Base-by-base conservation (phyloP, 495 filamentous ascomycete species). In the Penicillium steckii region DNA sequence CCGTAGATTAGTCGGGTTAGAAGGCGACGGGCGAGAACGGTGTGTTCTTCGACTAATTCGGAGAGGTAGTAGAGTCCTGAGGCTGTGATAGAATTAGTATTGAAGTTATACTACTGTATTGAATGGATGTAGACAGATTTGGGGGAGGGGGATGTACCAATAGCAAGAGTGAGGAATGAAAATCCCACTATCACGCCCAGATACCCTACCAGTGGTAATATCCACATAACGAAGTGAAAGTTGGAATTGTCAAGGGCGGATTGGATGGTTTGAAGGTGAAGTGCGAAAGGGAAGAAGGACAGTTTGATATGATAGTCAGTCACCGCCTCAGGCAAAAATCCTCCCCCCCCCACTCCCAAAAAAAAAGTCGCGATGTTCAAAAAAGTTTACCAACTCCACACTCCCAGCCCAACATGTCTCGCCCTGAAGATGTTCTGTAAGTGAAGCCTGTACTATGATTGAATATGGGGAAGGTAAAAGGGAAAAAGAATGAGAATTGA, bases 31-130 rank as follows among this genome's bases (percentile, higher is more conserved):
- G 92, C 87, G 40, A 95, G 67, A 9, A 97, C 93, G 9, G 91
- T 97, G 65, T 97, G 93, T 64, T 98, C 94, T 72, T 98, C 95
- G 44, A 98, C 94, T 8, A 97, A 80, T 71, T 98, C 94, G 2
- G 94, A 97, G 42, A 98, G 88, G 67, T 98, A 98, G 76, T 98
- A 97, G 19, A 98, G 85, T 23, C 95, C 95, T 19, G 91, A 96
- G 27, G 94, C 94, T 96, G 62, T 55, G 18, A 26, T 4, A 2
- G 45, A 15, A 42, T 63, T 41, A 61, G 60, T 53, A 24, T 26
- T 23, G 33, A 47, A 42, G 8, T 9, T 30, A 22, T 19, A 25
- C 15, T 35, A n/a, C n/a, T 35, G 32, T n/a, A 23, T 7, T 12
- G 6, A 6, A n/a, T 23, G 21, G 19, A 12, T 33, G 8, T 29